These are phyloP conservation scores for Ogataea sp. DNA, from an alignment of 805 yeast species.

Conservation along the genomic window DNA sequence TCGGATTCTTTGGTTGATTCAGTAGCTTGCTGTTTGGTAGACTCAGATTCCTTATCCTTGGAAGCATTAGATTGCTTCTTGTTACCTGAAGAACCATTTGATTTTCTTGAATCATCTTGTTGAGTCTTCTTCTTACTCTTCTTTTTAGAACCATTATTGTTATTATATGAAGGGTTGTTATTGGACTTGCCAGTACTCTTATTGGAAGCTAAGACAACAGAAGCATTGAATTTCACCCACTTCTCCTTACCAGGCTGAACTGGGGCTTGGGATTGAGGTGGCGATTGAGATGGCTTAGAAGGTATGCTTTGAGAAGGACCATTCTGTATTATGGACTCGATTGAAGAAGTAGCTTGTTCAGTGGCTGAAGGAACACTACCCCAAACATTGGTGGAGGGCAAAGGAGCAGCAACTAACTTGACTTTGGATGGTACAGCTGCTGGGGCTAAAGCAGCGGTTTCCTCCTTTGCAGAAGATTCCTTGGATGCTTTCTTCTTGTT, in stretches of 20 bases:
- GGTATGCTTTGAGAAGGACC: conserved; percentile 10
- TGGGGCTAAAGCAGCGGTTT: conserved; percentile 4
- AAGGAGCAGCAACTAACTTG: conserved; percentile 56
- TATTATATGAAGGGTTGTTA: conserved; percentile 5
- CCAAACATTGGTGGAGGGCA: conserved; percentile 60
- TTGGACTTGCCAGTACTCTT: conserved; percentile 1
- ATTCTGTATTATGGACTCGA: conserved; percentile 11
- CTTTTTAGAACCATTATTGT: conserved; percentile 17
- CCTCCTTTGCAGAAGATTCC: conserved; percentile 4
- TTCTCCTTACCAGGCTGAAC: conserved; percentile 45
- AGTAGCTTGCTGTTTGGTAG: not conserved
- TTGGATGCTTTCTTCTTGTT: conserved; percentile 7
- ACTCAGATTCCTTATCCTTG: not conserved
- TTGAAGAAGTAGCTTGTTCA: conserved; percentile 14
- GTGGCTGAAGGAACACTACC: conserved; percentile 25
- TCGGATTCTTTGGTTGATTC: not conserved
- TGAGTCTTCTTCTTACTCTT: conserved; percentile 2
- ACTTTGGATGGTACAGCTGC: conserved; percentile 16
- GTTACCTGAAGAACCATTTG: not conserved
- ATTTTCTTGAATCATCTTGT: not conserved
- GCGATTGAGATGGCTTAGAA: not conserved
- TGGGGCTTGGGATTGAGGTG: conserved; percentile 16
- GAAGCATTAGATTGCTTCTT: not conserved
- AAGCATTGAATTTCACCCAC: conserved; percentile 64
- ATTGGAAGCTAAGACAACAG: conserved; percentile 32